Base-by-base conservation (phyloP, 371 early-diverging fungal genomes). In the Lichtheimia corymbifera region DNA sequence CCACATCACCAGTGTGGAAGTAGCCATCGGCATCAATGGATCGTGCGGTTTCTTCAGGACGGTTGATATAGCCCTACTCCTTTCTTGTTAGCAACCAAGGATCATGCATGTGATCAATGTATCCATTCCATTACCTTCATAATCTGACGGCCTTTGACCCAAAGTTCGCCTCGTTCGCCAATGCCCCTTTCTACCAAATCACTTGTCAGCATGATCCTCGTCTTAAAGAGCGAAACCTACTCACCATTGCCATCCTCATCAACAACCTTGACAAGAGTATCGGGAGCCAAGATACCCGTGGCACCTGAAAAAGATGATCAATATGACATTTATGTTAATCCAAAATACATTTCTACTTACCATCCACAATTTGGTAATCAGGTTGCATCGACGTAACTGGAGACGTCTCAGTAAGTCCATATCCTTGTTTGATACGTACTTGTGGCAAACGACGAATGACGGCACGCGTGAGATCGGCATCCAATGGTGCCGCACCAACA, bases 1-100 rank as follows among this genome's bases (percentile, higher is more conserved):
- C 94, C 44, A 95, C 72, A 66, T 96, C 96, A 15, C 94, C 95
- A 0, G 92, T 91, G 58, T 89, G 93, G 52, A 94, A 71, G 69
- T 85, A 94, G 0, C 84, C 85, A 4, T 88, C 66, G 2, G 59
- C 53, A 64, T 88, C 88, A 15, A 89, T 81, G 5, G 80, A 70
- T 1, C 81, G 85, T 7, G 67, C 68, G 0, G 92, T 92, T 1
- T 91, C 93, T 52, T 87, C 65, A 15, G 79, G 73, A 43, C 85
- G 87, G 56, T 89, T 85, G 25, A 85, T 70, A 53, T 91, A 89
- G 0, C 88, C 89, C 64, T 81, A 7, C 40, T 42, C 17, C 15
- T 35, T 35, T 35, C 22, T 42, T 24, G 15, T 35, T 35, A 35
- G 35, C 35, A 35, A 25, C 4, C 28, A 11, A 35, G 18, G 18